A percentile compares a stretch with the other conserved stretches of the same genome.
These are phyloP conservation scores for Sphaerulina musiva DNA, from an alignment of 2,329 filamentous ascomycete species.

Conservation along the genomic window DNA sequence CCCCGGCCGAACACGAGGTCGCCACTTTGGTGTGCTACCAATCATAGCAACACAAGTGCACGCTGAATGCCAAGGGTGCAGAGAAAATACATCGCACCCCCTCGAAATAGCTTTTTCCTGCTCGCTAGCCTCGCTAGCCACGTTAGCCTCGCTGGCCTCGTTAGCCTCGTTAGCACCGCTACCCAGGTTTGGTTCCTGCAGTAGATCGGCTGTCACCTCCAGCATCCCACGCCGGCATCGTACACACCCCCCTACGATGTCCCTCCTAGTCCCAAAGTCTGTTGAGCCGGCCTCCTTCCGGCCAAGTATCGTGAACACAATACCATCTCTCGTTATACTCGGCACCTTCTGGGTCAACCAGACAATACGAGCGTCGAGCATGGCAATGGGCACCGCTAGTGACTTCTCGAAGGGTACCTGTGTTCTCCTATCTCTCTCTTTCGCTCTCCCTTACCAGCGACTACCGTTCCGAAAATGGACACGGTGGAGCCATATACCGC, in stretches of 20 bases:
- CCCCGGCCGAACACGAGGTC: not conserved
- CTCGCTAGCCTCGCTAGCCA: too few species aligned
- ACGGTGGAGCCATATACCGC: too few species aligned
- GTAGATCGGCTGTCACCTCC: not conserved
- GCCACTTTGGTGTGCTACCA: constrained; percentile 1
- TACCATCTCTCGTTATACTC: not conserved
- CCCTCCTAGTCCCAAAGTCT: not conserved
- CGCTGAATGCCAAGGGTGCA: not conserved
- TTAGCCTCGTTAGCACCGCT: not conserved
- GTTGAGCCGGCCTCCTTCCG: constrained; percentile 1
- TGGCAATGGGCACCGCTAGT: too few species aligned
- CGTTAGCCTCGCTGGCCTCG: not conserved
- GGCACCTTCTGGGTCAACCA: too few species aligned
- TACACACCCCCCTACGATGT: not conserved
- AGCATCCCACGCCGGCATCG: not conserved
- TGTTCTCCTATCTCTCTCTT: too few species aligned
- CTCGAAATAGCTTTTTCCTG: not conserved
- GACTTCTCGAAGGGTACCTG: too few species aligned
- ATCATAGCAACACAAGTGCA: not conserved
- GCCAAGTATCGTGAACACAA: not conserved
- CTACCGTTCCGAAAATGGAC: too few species aligned
- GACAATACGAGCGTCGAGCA: too few species aligned
- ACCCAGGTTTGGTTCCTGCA: constrained; percentile 1
- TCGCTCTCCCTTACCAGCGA: too few species aligned
- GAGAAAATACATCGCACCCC: not conserved